phyloP scores from a whole-genome alignment of 306 rosid genomes.

The Corylus avellana region DNA sequence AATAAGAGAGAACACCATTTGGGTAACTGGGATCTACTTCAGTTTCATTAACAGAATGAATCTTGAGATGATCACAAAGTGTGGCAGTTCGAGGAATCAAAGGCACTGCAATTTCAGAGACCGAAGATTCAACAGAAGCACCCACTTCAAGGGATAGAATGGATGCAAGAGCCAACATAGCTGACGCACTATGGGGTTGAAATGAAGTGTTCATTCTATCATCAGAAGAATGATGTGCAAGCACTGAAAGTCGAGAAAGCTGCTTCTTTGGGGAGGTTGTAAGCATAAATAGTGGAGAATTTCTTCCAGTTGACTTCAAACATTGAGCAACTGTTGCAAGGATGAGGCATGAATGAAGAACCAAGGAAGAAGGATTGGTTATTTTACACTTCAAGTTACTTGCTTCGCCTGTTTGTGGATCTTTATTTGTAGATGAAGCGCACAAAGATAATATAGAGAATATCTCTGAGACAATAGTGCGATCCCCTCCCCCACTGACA shows the following conservation, averaged over 20 bases:
- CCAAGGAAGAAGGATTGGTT: conserved; percentile 55
- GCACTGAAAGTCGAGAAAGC: conserved; percentile 70
- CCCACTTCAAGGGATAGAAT: conserved; percentile 81
- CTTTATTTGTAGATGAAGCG: conserved; percentile 60
- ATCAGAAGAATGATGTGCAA: conserved; percentile 65
- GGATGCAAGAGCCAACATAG: conserved; percentile 88
- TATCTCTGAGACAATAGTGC: conserved; percentile 79
- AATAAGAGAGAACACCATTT: conserved; percentile 59
- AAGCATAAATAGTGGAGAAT: conserved; percentile 80
- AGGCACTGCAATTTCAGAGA: conserved; percentile 76
- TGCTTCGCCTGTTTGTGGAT: conserved; percentile 54
- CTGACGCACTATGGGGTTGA: conserved; percentile 65
- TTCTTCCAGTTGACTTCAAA: conserved; percentile 85
- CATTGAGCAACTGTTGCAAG: conserved; percentile 77
- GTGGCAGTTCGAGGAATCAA: conserved; percentile 75
- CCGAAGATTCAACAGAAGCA: conserved; percentile 65
- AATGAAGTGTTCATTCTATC: conserved; percentile 50
- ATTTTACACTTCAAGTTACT: conserved; percentile 58
- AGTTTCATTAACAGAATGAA: conserved; percentile 51
- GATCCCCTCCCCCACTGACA: conserved; percentile 96
- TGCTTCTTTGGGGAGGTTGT: conserved; percentile 81
- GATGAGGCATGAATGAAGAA: conserved; percentile 71
- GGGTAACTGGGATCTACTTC: conserved; percentile 39
- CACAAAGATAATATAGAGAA: conserved; percentile 69
- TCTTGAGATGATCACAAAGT: conserved; percentile 61